Percentiles rank a stretch among this genome's conserved stretches.
Conservation (phyloP, 2,329 filamentous ascomycete genomes). For the Aspergillus sp. region DNA sequence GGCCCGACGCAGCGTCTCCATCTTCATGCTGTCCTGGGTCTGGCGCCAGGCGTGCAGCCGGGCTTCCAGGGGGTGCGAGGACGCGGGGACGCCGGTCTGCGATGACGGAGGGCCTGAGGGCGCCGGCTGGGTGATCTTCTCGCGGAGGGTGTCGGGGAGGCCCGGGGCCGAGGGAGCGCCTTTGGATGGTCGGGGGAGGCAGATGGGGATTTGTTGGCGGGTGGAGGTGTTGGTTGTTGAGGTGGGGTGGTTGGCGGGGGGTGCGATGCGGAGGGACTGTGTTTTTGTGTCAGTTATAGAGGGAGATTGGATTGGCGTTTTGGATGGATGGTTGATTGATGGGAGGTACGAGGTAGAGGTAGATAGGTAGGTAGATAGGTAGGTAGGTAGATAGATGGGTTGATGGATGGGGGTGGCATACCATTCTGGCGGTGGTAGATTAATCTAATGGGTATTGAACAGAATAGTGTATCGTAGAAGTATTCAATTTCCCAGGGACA, state of each 20-base stretch:
- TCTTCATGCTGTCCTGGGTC: slow-evolving; percentile 83
- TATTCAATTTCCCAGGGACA: not conserved
- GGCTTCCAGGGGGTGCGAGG: slow-evolving; percentile 84
- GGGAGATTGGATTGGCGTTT: not conserved
- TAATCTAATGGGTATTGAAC: not conserved
- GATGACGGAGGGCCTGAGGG: slow-evolving; percentile 46
- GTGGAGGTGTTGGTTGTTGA: slow-evolving; percentile 65
- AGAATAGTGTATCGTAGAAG: slow-evolving; percentile 9
- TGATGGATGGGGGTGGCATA: slow-evolving; percentile 20
- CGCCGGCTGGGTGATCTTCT: slow-evolving; percentile 69
- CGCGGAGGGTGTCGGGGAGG: slow-evolving; percentile 88
- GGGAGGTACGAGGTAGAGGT: not conserved
- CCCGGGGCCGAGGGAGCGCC: slow-evolving; percentile 88
- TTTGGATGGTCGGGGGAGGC: slow-evolving; percentile 56
- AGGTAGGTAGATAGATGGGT: not conserved
- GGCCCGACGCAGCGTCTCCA: slow-evolving; percentile 80
- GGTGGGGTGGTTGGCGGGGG: slow-evolving; percentile 64
- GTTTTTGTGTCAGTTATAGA: not conserved
- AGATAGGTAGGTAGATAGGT: slow-evolving; percentile 10
- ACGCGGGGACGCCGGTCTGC: slow-evolving; percentile 51
- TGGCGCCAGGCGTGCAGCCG: slow-evolving; percentile 87
- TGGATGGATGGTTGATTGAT: not conserved
- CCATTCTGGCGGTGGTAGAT: slow-evolving; percentile 21
- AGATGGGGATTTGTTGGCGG: slow-evolving; percentile 48
- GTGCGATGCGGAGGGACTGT: slow-evolving; percentile 87